Conservation (phyloP, 768 basidiomycete species). For the Inosperma sp. region DNA sequence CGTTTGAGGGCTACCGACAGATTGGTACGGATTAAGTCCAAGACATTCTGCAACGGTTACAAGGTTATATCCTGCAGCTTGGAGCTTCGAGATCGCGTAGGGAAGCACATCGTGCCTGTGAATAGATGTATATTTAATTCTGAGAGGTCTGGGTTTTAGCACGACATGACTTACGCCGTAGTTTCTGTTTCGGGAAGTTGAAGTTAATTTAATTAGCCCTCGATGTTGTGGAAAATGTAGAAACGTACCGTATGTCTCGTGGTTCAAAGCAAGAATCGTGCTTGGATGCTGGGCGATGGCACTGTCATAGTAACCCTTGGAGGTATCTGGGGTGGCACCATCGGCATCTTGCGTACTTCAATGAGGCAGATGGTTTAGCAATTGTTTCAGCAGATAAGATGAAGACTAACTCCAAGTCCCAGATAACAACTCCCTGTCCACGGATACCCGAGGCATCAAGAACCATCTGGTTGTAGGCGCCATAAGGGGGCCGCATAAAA, state of each 20-base stretch:
- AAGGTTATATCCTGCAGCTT: slow-evolving; percentile 37
- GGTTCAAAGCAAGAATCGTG: slow-evolving; percentile 34
- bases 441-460: slow-evolving; percentile 27
- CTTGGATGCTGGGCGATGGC: slow-evolving; percentile 21
- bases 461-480: slow-evolving; percentile 38
- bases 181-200: background rate
- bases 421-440: slow-evolving; percentile 31
- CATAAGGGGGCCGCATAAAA: slow-evolving; percentile 42
- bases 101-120: slow-evolving; percentile 35
- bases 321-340: slow-evolving; percentile 26
- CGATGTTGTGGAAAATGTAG: background rate
- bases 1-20: slow-evolving; percentile 22
- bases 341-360: slow-evolving; percentile 35
- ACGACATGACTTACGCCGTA: background rate
- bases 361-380: too few relatives aligned
- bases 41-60: slow-evolving; percentile 41
- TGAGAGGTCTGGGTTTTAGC: background rate
- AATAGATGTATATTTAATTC: background rate
- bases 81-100: slow-evolving; percentile 32
- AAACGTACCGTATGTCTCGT: slow-evolving; percentile 27
- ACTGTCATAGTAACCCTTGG: slow-evolving; percentile 24
- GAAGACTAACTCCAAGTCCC: slow-evolving; percentile 37
- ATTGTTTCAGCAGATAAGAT: background rate
- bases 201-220: background rate
- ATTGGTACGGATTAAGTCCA: slow-evolving; percentile 35